Conservation (phyloP, 352 stramenopile species). For the Phytophthora citricola region DNA sequence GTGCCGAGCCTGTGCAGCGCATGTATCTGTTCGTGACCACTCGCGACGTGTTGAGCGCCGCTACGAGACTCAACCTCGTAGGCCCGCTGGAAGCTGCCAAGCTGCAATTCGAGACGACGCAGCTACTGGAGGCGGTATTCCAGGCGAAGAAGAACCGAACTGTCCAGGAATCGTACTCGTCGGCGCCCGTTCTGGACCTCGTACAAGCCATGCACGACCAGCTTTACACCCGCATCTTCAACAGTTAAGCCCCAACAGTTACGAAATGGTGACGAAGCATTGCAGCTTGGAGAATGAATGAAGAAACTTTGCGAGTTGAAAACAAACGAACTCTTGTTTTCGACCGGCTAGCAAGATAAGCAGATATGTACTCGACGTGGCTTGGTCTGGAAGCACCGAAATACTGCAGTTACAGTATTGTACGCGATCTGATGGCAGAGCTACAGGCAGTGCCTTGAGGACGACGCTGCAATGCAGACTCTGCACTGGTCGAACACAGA, state of each 20-base stretch:
- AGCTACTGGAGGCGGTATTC: slow-evolving; percentile 62
- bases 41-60: slow-evolving; percentile 79
- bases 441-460: no score
- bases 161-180: slow-evolving; percentile 78
- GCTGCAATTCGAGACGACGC: slow-evolving; percentile 65
- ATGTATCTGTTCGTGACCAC: slow-evolving; percentile 84
- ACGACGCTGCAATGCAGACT: no score
- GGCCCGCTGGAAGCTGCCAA: slow-evolving; percentile 75
- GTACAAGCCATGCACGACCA: slow-evolving; percentile 87
- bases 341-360: no score
- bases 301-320: no score
- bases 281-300: no score
- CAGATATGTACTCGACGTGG: no score
- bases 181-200: slow-evolving; percentile 78
- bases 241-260: slow-evolving; percentile 46
- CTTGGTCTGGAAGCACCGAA: no score
- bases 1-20: slow-evolving; percentile 56
- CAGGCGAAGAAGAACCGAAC: slow-evolving; percentile 67
- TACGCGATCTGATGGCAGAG: no score
- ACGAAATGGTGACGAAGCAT: no score
- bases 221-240: slow-evolving; percentile 91
- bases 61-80: slow-evolving; percentile 83
- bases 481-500: no score
- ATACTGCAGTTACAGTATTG: no score
- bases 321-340: no score